phyloP scores from a whole-genome alignment of 768 basidiomycete species.

The Pholiota conissans region DNA sequence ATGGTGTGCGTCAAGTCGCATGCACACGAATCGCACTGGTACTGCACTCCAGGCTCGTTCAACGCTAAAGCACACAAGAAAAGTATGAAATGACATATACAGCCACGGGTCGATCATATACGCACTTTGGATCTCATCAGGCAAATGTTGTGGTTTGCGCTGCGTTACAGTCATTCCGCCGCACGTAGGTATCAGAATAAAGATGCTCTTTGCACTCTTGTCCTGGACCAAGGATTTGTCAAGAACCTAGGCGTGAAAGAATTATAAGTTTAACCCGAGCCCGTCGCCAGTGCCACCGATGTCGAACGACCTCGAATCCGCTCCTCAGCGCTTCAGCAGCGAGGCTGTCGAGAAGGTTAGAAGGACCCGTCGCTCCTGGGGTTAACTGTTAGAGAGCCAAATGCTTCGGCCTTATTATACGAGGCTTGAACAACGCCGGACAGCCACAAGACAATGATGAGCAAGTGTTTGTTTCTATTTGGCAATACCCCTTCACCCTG shows the following conservation, averaged over 20 bases:
- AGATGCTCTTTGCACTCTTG: constrained; percentile 15
- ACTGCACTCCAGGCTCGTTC: constrained; percentile 80
- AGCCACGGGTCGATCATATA: constrained; percentile 17
- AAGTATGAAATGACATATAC: constrained; percentile 16
- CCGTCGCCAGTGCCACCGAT: constrained; percentile 15
- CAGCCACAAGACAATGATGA: constrained; percentile 28
- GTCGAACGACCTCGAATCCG: constrained; percentile 13
- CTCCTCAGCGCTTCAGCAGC: constrained; percentile 12
- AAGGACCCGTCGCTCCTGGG: constrained; percentile 9
- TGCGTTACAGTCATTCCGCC: constrained; percentile 63
- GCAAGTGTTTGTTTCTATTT: constrained; percentile 29
- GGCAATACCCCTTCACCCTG: background rate
- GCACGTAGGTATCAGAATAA: constrained; percentile 9
- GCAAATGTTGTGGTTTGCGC: constrained; percentile 61
- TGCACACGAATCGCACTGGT: constrained; percentile 80
- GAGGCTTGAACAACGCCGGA: constrained; percentile 18
- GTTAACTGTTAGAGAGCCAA: constrained; percentile 12
- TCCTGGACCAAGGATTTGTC: constrained; percentile 15
- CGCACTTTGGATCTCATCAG: constrained; percentile 67
- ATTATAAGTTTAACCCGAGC: constrained; percentile 9
- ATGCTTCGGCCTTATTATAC: constrained; percentile 19
- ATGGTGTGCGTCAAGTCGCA: constrained; percentile 95
- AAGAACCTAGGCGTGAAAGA: constrained; percentile 13
- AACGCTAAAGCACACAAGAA: constrained; percentile 44
- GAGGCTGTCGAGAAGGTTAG: constrained; percentile 6